A percentile compares a stretch with the other conserved stretches of the same genome.
phyloP scores from a whole-genome alignment of 1,284 basidiomycete genomes.

The Phylloboletellus chloephorus region DNA sequence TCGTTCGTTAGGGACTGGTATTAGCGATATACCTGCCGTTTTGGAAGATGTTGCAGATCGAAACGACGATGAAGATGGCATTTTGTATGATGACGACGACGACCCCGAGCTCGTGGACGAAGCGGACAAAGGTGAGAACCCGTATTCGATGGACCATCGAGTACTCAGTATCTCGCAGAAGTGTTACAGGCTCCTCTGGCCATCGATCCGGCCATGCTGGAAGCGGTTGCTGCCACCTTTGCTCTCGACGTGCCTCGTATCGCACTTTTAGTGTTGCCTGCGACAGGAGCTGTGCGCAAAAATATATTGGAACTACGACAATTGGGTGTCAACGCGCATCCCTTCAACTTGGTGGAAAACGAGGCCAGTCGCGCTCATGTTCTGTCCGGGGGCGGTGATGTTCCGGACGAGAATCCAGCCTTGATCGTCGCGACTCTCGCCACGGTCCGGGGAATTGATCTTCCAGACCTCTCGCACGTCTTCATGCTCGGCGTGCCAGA shows the following conservation, averaged over 20 bases:
- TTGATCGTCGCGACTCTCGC: slow-evolving; percentile 65
- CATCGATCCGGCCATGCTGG: slow-evolving; percentile 51
- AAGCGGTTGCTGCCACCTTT: slow-evolving; percentile 64
- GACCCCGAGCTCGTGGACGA: slow-evolving; percentile 22
- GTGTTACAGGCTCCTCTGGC: slow-evolving; percentile 43
- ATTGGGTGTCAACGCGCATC: slow-evolving; percentile 63
- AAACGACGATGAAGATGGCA: slow-evolving; percentile 13
- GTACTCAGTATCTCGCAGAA: slow-evolving; percentile 33
- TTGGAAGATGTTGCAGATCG: slow-evolving; percentile 1
- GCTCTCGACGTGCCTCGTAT: slow-evolving; percentile 65
- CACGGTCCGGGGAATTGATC: slow-evolving; percentile 65
- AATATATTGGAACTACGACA: slow-evolving; percentile 57
- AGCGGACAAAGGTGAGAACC: slow-evolving; percentile 21
- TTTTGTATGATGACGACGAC: slow-evolving; percentile 22
- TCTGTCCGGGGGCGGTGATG: slow-evolving; percentile 32
- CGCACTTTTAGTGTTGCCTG: slow-evolving; percentile 62
- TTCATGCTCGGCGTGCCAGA: slow-evolving; percentile 63
- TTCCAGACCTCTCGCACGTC: slow-evolving; percentile 66
- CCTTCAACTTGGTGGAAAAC: slow-evolving; percentile 46
- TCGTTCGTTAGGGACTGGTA: slow-evolving; percentile 7
- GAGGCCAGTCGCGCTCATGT: slow-evolving; percentile 42
- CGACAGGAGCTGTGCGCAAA: slow-evolving; percentile 52
- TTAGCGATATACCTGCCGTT: background rate
- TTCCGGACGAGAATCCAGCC: slow-evolving; percentile 45
- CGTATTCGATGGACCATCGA: background rate